Percentiles rank a stretch among this genome's conserved stretches.
phyloP scores from a whole-genome alignment of 441 rosid genomes.

The Populus tomentosa region DNA sequence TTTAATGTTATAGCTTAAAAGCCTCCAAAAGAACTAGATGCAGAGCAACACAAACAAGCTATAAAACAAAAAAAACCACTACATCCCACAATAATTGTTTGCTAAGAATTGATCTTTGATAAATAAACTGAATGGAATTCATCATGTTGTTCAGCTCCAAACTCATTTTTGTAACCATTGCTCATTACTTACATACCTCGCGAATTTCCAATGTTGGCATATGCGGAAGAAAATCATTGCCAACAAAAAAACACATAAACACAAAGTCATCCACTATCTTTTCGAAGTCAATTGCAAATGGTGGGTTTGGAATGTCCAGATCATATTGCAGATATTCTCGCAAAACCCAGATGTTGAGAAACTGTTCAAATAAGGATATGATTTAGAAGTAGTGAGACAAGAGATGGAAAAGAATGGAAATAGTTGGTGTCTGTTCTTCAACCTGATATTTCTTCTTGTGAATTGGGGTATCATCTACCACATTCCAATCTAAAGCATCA shows the following conservation, averaged over 20 bases:
- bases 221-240: slow-evolving; percentile 98
- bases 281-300: slow-evolving; percentile 77
- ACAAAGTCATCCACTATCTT: slow-evolving; percentile 96
- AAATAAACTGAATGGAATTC: not conserved
- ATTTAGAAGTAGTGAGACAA: slow-evolving; percentile 4
- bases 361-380: slow-evolving; percentile 37
- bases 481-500: slow-evolving; percentile 37
- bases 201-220: slow-evolving; percentile 98
- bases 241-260: slow-evolving; percentile 94
- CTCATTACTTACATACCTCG: slow-evolving; percentile 53
- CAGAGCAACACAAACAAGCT: not conserved
- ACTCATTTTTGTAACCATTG: not conserved
- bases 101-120: not conserved
- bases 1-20: not conserved
- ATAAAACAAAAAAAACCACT: not conserved
- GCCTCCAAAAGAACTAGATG: not conserved
- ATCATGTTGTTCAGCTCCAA: not conserved
- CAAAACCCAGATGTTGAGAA: slow-evolving; percentile 86
- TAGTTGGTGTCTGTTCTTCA: slow-evolving; percentile 14
- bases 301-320: slow-evolving; percentile 73
- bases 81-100: not conserved
- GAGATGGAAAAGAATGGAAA: not conserved
- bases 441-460: slow-evolving; percentile 99
- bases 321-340: slow-evolving; percentile 94
- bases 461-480: slow-evolving; percentile 61